Evolutionary conservation across 2,329 filamentous ascomycete species (phyloP), one percentile per base, ranked within the genome.

Genomic region (Fusarium heterosporum): DNA sequence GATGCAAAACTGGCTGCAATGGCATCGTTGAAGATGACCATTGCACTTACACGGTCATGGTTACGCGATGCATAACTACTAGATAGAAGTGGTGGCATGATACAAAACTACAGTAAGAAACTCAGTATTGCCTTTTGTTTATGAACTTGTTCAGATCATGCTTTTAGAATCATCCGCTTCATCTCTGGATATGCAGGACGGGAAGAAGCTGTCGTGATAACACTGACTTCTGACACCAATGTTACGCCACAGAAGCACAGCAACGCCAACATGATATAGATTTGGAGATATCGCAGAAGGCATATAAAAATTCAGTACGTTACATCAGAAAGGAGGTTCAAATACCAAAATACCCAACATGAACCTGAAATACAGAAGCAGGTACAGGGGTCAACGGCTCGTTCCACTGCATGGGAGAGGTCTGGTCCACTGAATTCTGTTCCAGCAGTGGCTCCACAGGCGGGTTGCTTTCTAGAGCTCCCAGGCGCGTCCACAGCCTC

Each of bases 401-500:
- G 56, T 46, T 56, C 62, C 57, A 63, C 60, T 17, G 34, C 17
- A 11, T 26, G 32, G 28, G 22, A 28, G 8, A 36, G 34, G 16
- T n/a, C 34, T 36, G 51, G 47, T 25, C 36, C 22, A 36, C 17
- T 63, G 57, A 63, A 54, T 53, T 36, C 10, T 64, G 30, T 63
- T n/a, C 25, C 34, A 45, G 29, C 49, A 50, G 40, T 38, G 45
- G 60, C 61, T 32, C 63, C 59, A 59, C 63, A 67, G 13, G 22
- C 16, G 54, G 49, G 36, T 47, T n/a, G n/a, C 10, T 46, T 22
- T 14, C 19, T 53, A 45, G 34, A 66, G 64, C 59, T n/a, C n/a
- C 34, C 34, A 36, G 10, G 34, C 22, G 22, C 22, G 22, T 61
- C 56, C 59, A 63, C 63, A 70, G 64, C 61, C 66, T 72, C 22